Conservation (phyloP, 345 rosid genomes). For the Microthlaspi erraticum region DNA sequence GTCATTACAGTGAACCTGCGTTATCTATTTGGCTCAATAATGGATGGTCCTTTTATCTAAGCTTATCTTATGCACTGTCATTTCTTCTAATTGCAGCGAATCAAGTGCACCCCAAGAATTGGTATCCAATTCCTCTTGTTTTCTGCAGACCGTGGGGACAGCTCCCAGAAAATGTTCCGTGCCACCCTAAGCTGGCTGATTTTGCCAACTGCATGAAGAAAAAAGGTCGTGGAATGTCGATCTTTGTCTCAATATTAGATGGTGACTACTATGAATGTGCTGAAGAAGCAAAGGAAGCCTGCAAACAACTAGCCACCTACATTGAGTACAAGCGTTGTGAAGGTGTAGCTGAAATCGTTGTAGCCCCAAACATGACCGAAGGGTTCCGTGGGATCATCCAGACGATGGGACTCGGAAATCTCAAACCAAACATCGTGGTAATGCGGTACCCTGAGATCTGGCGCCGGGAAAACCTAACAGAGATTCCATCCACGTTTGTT, state of each 20-base stretch:
- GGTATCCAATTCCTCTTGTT: slow-evolving; percentile 98
- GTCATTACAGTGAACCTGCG: background rate
- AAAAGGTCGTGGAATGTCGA: slow-evolving; percentile 99
- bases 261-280: slow-evolving; percentile 96
- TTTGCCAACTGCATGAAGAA: slow-evolving; percentile 99
- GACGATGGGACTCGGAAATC: slow-evolving; percentile 98
- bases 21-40: slow-evolving; percentile 1
- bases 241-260: slow-evolving; percentile 83
- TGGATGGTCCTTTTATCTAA: slow-evolving; percentile 13
- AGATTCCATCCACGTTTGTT: slow-evolving; percentile 91
- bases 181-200: slow-evolving; percentile 98
- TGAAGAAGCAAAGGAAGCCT: slow-evolving; percentile 92
- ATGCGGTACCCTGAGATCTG: slow-evolving; percentile 99
- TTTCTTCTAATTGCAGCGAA: slow-evolving; percentile 61
- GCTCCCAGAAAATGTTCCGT: slow-evolving; percentile 97
- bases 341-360: slow-evolving; percentile 98
- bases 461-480: slow-evolving; percentile 92
- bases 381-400: slow-evolving; percentile 98
- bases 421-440: slow-evolving; percentile 96
- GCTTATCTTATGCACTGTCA: slow-evolving; percentile 5
- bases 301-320: slow-evolving; percentile 86
- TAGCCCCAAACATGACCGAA: slow-evolving; percentile 95
- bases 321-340: slow-evolving; percentile 93
- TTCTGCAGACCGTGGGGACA: slow-evolving; percentile 99
- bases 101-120: slow-evolving; percentile 99